Base-by-base conservation (phyloP, 495 filamentous ascomycete species). In the Rostrohypoxylon terebratum region DNA sequence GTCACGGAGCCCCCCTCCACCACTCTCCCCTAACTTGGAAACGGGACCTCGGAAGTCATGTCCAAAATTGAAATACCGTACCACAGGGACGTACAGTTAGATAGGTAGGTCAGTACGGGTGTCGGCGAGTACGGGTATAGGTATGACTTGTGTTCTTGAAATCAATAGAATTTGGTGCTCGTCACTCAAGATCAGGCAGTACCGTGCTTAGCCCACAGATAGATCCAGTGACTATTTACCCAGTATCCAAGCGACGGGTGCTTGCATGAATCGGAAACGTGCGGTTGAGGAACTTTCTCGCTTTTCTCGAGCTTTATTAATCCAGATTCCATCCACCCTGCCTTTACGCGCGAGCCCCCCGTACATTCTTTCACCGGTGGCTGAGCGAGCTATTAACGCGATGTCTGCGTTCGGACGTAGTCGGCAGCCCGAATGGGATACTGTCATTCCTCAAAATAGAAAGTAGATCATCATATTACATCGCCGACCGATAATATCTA, bases 181-280 rank as follows among this genome's bases (percentile, higher is more conserved):
- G 61, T 76, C 62, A 53, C 71, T 67, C 60, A 59, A 74, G 74
- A 78, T 78, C 73, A 75, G 59, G 71, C 71, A 75, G 55, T 64
- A 54, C 38, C 3, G 18, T 45, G 55, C 63, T 66, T 71, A 64
- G 58, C 18, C 54, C 64, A 55, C 61, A 71, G 66, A 76, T 73
- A 71, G 66, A 76, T 73, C 66, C 74, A 77, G 75, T 64, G 64
- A 50, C 63, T 61, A 72, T 66, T 61, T 77, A 60, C 33, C 59
- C 23, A 59, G 25, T 53, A 57, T 57, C 64, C 36, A 63, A 60
- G 58, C 38, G 33, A 33, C 76, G 76, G 76, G 50, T 76, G 18
- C 68, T 67, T 66, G 68, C 76, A 78, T 74, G 58, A 53, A 68
- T 71, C 48, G 67, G 63, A 75, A 74, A 74, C 71, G 40, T 69